Evolutionary conservation across 805 yeast species (phyloP).

Genomic region (Clavispora carvajalis): DNA sequence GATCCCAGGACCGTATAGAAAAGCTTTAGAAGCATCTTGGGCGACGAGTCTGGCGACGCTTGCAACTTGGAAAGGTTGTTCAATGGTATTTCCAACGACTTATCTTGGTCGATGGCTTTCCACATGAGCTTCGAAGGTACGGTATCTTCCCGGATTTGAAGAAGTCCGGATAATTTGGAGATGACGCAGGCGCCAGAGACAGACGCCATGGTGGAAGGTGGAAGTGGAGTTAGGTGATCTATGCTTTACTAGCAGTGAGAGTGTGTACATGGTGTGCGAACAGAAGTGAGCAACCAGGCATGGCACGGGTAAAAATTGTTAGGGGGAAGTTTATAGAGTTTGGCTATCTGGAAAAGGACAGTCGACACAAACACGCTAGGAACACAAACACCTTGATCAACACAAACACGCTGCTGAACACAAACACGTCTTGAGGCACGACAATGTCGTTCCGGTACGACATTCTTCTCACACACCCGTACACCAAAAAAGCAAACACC

Average conservation of each 20-base stretch:
- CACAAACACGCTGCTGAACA: not conserved
- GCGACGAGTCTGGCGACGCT: constrained; percentile 64
- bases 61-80: constrained; percentile 43
- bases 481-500: not conserved
- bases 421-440: not conserved
- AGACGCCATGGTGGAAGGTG: constrained; percentile 11
- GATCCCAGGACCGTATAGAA: constrained; percentile 38
- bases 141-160: constrained; percentile 51
- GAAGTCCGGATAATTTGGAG: constrained; percentile 52
- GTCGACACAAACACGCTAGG: no score
- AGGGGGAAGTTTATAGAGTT: no score
- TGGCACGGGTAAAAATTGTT: no score
- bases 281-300: no score
- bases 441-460: not conserved
- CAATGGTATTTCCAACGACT: constrained; percentile 29
- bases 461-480: no score
- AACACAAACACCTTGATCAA: no score
- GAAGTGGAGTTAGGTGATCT: no score
- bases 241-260: no score
- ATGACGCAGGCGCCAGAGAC: constrained; percentile 50
- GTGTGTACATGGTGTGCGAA: not conserved
- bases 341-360: no score
- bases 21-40: constrained; percentile 62
- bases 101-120: constrained; percentile 50
- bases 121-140: constrained; percentile 52